phyloP scores from a whole-genome alignment of 371 early-diverging fungal species.

The Circinella minor region DNA sequence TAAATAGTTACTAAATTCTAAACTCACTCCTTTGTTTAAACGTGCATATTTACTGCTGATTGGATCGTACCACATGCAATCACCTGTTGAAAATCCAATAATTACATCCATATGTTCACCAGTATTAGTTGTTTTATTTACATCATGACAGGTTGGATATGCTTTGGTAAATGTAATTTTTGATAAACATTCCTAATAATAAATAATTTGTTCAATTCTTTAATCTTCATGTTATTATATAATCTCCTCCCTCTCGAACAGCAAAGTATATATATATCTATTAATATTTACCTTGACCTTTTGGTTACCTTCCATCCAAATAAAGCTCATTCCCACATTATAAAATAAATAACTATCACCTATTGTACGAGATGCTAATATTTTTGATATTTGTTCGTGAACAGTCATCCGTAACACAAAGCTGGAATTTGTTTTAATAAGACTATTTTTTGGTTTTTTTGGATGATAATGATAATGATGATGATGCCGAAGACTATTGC shows the following conservation, averaged over 20 bases:
- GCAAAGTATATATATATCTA: not conserved
- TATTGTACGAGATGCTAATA: conserved; percentile 62
- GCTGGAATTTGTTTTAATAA: conserved; percentile 68
- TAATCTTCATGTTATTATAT: not conserved
- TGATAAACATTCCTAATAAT: conserved; percentile 73
- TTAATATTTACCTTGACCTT: conserved; percentile 57
- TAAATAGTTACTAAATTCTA: no score
- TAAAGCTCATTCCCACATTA: conserved; percentile 75
- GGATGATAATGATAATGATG: conserved; percentile 28
- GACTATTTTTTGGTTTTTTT: conserved; percentile 64
- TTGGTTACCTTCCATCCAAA: conserved; percentile 70
- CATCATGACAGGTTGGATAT: conserved; percentile 87
- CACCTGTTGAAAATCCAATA: conserved; percentile 86
- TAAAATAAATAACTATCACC: conserved; percentile 76
- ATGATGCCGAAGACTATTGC: conserved; percentile 23
- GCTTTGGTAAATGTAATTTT: conserved; percentile 80
- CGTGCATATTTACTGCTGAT: conserved; percentile 69
- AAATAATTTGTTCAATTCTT: not conserved
- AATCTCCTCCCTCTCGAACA: not conserved
- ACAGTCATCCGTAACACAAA: conserved; percentile 83
- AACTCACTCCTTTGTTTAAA: conserved; percentile 44
- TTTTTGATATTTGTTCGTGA: conserved; percentile 77
- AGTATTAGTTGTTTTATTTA: conserved; percentile 73
- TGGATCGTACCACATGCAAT: conserved; percentile 83
- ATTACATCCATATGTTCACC: conserved; percentile 74